These are phyloP conservation scores for Lentinula lateritia DNA, from an alignment of 768 basidiomycete species.

Conservation along the genomic window DNA sequence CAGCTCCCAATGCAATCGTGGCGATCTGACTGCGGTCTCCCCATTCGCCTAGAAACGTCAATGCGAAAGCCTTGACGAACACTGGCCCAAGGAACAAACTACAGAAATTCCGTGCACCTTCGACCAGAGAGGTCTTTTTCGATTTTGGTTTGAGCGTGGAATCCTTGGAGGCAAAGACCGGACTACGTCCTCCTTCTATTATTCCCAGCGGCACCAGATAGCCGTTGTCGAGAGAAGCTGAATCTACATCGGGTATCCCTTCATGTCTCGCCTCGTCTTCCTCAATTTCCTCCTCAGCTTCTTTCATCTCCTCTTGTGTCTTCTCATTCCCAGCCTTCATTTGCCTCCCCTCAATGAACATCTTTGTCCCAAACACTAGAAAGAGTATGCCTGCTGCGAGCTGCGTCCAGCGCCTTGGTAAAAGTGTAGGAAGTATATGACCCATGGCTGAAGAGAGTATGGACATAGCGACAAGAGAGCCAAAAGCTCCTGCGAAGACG, in stretches of 20 bases:
- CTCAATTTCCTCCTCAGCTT: conserved; percentile 94
- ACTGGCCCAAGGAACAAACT: conserved; percentile 84
- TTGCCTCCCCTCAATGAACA: conserved; percentile 77
- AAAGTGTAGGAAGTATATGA: conserved; percentile 77
- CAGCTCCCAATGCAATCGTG: conserved; percentile 91
- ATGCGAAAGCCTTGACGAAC: conserved; percentile 89
- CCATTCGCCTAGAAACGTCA: conserved; percentile 99
- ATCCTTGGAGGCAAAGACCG: conserved; percentile 4
- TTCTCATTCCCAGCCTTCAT: conserved; percentile 80
- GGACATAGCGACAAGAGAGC: conserved; percentile 89
- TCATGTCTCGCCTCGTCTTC: conserved; percentile 60
- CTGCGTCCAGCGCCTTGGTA: conserved; percentile 71
- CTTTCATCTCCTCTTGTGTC: conserved; percentile 90
- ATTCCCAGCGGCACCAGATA: conserved; percentile 61
- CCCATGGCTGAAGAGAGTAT: conserved; percentile 92
- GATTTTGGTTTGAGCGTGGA: not conserved
- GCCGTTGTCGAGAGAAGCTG: conserved; percentile 11
- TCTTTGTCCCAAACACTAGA: conserved; percentile 84
- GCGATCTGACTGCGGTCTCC: conserved; percentile 97
- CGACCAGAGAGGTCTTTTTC: conserved; percentile 23
- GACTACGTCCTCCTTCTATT: conserved; percentile 63
- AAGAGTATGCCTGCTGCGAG: conserved; percentile 76
- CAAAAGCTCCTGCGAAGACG: conserved; percentile 87
- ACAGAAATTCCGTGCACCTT: conserved; percentile 79
- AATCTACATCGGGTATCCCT: conserved; percentile 26